These are phyloP conservation scores for Metschnikowia kunwiensis DNA, from an alignment of 805 yeast species.

Conservation along the genomic window DNA sequence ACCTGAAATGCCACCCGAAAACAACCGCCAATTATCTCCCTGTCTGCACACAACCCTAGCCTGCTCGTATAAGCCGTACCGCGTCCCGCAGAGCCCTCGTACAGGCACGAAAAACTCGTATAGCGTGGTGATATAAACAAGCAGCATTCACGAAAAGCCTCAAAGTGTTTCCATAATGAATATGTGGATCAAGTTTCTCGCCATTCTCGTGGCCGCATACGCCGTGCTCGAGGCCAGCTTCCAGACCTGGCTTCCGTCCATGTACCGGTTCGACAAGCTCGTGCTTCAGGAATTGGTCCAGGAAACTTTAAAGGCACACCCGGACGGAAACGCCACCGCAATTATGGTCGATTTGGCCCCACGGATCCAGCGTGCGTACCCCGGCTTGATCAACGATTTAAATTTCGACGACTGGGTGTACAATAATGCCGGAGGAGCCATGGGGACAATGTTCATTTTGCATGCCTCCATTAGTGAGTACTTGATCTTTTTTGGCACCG, in stretches of 20 bases:
- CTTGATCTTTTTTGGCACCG: slow-evolving; percentile 87
- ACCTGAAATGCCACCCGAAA: too few species aligned
- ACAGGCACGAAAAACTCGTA: too few species aligned
- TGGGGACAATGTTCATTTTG: slow-evolving; percentile 92
- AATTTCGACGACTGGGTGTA: slow-evolving; percentile 86
- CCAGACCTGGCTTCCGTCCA: slow-evolving; percentile 64
- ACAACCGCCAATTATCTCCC: too few species aligned
- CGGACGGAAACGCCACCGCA: slow-evolving; percentile 58
- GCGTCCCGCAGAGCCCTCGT: too few species aligned
- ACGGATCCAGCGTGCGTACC: slow-evolving; percentile 50
- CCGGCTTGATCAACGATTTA: slow-evolving; percentile 68
- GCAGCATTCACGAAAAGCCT: too few species aligned
- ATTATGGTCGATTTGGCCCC: slow-evolving; percentile 62
- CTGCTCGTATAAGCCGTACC: too few species aligned
- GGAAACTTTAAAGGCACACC: slow-evolving; percentile 50
- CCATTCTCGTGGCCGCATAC: slow-evolving; percentile 27
- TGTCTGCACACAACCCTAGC: too few species aligned
- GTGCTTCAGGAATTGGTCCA: slow-evolving; percentile 57
- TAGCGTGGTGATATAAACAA: not conserved
- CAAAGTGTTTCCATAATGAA: too few species aligned
- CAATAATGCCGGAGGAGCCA: slow-evolving; percentile 98
- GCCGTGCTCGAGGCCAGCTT: slow-evolving; percentile 40
- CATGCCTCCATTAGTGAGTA: slow-evolving; percentile 95
- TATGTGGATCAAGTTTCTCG: slow-evolving; percentile 17
- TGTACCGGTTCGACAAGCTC: slow-evolving; percentile 67